phyloP scores from a whole-genome alignment of 495 filamentous ascomycete species.

The Xylaria castorea region DNA sequence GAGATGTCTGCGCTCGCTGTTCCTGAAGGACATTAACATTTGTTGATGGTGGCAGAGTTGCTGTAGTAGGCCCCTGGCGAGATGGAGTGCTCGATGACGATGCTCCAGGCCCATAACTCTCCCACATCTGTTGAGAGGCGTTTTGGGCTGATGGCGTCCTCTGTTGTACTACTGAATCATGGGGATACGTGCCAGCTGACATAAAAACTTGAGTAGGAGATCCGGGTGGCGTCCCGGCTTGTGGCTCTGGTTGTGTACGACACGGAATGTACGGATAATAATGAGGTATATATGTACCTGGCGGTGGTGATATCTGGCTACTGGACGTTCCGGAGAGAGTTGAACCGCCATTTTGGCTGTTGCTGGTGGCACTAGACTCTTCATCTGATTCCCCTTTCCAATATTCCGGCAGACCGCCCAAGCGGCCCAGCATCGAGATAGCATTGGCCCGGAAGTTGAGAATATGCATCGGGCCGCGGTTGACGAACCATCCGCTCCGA shows the following conservation, averaged over 20 bases:
- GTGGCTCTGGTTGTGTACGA: too few relatives aligned
- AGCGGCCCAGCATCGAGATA: slow-evolving; percentile 10
- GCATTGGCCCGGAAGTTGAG: neutral
- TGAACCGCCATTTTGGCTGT: too few relatives aligned
- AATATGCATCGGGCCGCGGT: neutral
- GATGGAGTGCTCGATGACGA: neutral
- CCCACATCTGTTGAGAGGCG: neutral
- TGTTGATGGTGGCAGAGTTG: neutral
- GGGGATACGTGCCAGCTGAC: neutral
- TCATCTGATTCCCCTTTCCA: neutral
- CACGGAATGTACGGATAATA: too few relatives aligned
- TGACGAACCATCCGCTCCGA: neutral
- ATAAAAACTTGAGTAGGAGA: neutral
- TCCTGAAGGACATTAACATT: too few relatives aligned
- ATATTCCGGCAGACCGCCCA: slow-evolving; percentile 1
- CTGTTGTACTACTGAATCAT: neutral
- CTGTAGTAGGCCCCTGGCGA: neutral
- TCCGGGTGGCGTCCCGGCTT: too few relatives aligned
- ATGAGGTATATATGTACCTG: too few relatives aligned
- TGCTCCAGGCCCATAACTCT: neutral
- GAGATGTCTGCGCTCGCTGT: neutral
- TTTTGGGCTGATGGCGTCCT: neutral
- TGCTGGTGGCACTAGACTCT: neutral
- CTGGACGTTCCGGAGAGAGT: too few relatives aligned
- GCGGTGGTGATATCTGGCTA: too few relatives aligned